These are phyloP conservation scores for Triticum turgidum DNA, from an alignment of 176 grass and related monocot species.

Conservation along the genomic window DNA sequence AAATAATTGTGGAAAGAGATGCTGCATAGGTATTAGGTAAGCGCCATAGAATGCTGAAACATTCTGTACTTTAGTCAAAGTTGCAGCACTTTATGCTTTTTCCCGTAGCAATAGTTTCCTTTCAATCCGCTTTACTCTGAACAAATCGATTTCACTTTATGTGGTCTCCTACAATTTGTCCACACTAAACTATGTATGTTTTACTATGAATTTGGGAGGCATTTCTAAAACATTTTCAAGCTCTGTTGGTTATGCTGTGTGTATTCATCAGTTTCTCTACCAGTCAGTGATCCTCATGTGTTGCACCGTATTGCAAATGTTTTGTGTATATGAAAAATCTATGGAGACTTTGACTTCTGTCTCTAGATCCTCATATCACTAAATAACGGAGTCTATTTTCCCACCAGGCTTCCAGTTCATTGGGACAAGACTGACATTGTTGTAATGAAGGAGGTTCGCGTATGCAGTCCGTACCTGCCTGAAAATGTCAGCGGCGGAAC, in stretches of 20 bases:
- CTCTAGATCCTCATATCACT: not conserved
- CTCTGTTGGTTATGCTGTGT: not conserved
- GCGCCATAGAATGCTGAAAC: not conserved
- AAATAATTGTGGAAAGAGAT: constrained; percentile 10
- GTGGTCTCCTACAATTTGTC: constrained; percentile 21
- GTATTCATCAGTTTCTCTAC: not conserved
- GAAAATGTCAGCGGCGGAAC: constrained; percentile 92
- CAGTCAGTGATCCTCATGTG: not conserved
- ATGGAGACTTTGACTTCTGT: not conserved
- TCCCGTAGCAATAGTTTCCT: not conserved
- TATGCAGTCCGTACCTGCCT: constrained; percentile 83
- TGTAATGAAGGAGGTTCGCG: constrained; percentile 90
- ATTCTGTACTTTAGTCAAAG: not conserved
- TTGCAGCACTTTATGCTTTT: not conserved
- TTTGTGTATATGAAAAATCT: not conserved
- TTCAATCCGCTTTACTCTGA: not conserved
- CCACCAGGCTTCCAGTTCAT: constrained; percentile 84
- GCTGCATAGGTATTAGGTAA: constrained; percentile 10
- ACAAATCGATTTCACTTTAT: constrained; percentile 3
- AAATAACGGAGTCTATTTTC: constrained; percentile 24
- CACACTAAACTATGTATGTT: not conserved
- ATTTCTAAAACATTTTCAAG: not conserved
- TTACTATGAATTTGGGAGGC: not conserved
- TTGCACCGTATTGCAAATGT: not conserved
- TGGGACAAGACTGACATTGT: constrained; percentile 97